Evolutionary conservation across 495 filamentous ascomycete species (phyloP), one percentile per base, ranked within the genome.

Genomic region (Aspergillus sparsus): DNA sequence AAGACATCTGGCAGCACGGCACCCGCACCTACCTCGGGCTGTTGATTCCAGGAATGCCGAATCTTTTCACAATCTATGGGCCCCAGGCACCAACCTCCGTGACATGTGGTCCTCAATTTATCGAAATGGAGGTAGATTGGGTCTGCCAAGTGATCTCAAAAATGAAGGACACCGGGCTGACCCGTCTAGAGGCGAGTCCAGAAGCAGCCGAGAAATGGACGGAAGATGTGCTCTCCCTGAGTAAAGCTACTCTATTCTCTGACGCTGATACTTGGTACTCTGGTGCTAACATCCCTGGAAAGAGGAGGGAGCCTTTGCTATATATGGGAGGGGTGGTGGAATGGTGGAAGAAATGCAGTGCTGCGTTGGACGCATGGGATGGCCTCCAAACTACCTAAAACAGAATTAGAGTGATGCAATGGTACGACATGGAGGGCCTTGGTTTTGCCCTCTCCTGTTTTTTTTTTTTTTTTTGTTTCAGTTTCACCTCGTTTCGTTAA

Each of bases 41-140:
- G 34, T 74, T 75, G 10, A 58, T 80, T 11, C 60, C 70, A 0
- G 78, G 71, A 5, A 75, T 70, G 55, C 82, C 83, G 1, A 85
- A 86, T 65, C 72, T 85, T 64, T 82, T 83, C 67, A 70, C 76
- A 58, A 64, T 74, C 2, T 81, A 79, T 62, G 83, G 82, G 0
- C 77, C 78, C 6, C 77, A 80, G 34, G 73, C 70, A 3, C 78
- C 78, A 2, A 80, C 76, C 0, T 70, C 77, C 0, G 70, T 83
- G 47, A 68, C 70, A 27, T 85, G 84, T 64, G 82, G 80, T 4
- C 83, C 83, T 0, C 72, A 73, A 0, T 75, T 67, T 34, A 71
- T 81, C 45, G 82, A 85, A 61, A 66, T 80, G 36, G 77, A 86
- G 59, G 78, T 74, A 15, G 65, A 77, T 27, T 85, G 76, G 77